Percentiles rank a stretch among this genome's conserved stretches.
These are phyloP conservation scores for Eimeria nieschulzi DNA, from an alignment of 169 alveolate species.

Conservation along the genomic window DNA sequence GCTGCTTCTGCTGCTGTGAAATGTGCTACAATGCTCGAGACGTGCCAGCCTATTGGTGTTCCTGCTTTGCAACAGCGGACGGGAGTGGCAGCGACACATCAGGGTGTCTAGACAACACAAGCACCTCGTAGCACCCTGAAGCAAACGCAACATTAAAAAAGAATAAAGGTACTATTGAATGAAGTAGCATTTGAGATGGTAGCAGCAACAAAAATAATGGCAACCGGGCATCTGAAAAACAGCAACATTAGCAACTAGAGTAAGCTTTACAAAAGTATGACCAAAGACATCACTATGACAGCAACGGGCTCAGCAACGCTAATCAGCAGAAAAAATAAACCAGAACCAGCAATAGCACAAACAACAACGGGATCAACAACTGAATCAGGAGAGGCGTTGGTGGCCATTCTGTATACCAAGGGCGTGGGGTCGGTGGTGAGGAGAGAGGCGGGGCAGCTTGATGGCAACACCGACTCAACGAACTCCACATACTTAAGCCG, in stretches of 20 bases:
- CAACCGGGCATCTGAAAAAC: background rate
- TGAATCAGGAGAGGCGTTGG: background rate
- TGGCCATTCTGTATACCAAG: constrained; percentile 9
- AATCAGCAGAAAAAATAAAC: background rate
- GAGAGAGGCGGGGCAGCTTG: constrained; percentile 32
- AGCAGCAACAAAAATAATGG: too few relatives aligned
- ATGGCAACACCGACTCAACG: constrained; percentile 71
- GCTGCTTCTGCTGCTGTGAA: constrained; percentile 47
- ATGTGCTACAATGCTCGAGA: constrained; percentile 3
- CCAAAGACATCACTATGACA: background rate
- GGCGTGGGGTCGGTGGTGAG: constrained; percentile 1
- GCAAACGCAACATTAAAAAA: background rate
- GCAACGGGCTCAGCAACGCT: background rate
- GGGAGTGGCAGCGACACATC: background rate
- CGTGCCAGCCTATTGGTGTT: constrained; percentile 55
- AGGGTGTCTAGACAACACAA: constrained; percentile 3
- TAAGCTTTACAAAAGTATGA: background rate
- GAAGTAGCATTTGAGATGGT: too few relatives aligned
- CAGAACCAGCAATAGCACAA: background rate
- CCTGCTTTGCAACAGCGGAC: constrained; percentile 21
- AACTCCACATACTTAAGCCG: constrained; percentile 70
- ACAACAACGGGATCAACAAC: background rate
- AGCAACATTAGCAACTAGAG: background rate
- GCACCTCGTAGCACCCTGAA: constrained; percentile 21
- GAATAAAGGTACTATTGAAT: too few relatives aligned